A percentile compares a stretch with the other conserved stretches of the same genome.
Evolutionary conservation across 2,329 filamentous ascomycete species (phyloP).

Genomic region (Fusarium nygamai): DNA sequence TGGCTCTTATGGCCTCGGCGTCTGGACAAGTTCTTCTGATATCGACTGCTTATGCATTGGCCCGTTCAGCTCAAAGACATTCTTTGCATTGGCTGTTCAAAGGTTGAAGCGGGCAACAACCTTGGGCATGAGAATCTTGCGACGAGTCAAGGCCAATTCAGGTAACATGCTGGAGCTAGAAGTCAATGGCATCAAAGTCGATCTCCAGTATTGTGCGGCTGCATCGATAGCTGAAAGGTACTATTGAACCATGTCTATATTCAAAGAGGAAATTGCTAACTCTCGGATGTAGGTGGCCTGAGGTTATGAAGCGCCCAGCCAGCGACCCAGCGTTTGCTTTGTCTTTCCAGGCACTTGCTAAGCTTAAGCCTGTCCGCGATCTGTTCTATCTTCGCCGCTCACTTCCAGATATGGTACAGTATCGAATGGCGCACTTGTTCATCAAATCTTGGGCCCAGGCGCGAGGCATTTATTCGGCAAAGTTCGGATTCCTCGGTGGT

Average conservation of each 20-base stretch:
- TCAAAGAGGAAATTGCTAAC: background rate
- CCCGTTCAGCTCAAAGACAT: constrained; percentile 67
- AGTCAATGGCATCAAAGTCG: constrained; percentile 66
- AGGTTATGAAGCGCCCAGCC: constrained; percentile 57
- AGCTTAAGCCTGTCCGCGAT: constrained; percentile 72
- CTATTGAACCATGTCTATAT: background rate
- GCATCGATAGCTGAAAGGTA: constrained; percentile 62
- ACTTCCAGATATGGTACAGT: constrained; percentile 67
- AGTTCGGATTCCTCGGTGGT: constrained; percentile 72
- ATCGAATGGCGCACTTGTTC: constrained; percentile 66
- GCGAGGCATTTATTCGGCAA: constrained; percentile 71
- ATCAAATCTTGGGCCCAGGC: constrained; percentile 71
- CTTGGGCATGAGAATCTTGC: constrained; percentile 60
- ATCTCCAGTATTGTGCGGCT: constrained; percentile 74
- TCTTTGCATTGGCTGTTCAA: constrained; percentile 68
- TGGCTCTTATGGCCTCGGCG: constrained; percentile 72
- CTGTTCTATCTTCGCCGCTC: constrained; percentile 68
- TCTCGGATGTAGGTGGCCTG: constrained; percentile 52
- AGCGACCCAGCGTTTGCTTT: constrained; percentile 65
- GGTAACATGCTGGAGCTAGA: constrained; percentile 73
- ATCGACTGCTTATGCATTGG: constrained; percentile 74
- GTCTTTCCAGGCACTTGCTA: constrained; percentile 64
- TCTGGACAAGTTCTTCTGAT: constrained; percentile 70
- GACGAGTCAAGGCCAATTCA: constrained; percentile 66
- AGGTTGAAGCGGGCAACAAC: constrained; percentile 59